phyloP scores from a whole-genome alignment of 192 early-diverging fungal genomes.

The Coemansia sp. region DNA sequence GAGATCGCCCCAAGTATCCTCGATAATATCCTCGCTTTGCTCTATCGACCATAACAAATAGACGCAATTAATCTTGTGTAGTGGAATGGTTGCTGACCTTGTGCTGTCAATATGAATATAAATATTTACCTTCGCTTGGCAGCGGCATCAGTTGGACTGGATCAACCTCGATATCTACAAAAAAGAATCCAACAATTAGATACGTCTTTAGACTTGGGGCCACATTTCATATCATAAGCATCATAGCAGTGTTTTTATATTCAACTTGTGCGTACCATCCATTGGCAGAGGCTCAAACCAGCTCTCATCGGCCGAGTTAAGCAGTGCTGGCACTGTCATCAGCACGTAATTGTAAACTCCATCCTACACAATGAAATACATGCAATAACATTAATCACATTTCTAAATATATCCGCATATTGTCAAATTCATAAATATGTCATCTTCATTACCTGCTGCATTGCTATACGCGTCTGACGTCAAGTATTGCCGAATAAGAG shows the following conservation, averaged over 20 bases:
- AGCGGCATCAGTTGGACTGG: conserved; percentile 46
- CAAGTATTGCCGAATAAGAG: too few relatives aligned
- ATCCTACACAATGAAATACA: conserved; percentile 21
- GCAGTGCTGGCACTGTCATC: conserved; percentile 38
- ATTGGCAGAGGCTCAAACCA: conserved; percentile 46
- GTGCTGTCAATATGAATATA: not conserved
- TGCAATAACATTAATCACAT: not conserved
- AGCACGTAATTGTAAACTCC: conserved; percentile 37
- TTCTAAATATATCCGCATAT: not conserved
- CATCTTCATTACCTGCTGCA: not conserved
- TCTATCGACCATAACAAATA: conserved; percentile 11
- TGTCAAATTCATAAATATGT: not conserved
- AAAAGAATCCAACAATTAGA: too few relatives aligned
- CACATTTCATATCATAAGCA: not conserved
- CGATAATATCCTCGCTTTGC: conserved; percentile 24
- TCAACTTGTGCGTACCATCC: conserved; percentile 16
- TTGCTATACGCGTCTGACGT: not conserved
- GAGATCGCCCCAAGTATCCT: conserved; percentile 33
- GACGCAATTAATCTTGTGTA: not conserved
- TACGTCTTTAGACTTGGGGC: not conserved
- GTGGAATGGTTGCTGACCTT: not conserved
- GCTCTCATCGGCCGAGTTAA: conserved; percentile 31
- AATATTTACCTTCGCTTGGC: conserved; percentile 39
- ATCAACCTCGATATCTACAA: conserved; percentile 48
- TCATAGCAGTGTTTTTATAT: not conserved